Evolutionary conservation across 2,329 filamentous ascomycete species (phyloP), one percentile per base, ranked within the genome.

Genomic region (Ilyonectria destructans): DNA sequence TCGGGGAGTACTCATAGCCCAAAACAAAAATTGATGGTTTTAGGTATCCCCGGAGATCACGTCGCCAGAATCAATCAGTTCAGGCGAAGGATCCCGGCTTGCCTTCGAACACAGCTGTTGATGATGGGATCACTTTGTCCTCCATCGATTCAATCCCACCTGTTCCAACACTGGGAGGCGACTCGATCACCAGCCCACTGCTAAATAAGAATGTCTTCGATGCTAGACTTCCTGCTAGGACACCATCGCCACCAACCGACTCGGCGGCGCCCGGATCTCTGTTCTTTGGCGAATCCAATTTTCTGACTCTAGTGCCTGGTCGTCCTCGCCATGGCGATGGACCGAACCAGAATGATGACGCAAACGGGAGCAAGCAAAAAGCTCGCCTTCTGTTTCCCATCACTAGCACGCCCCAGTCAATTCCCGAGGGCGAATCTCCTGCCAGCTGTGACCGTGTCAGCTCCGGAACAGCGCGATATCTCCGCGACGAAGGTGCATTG

Each of bases 401-500:
- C 37, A 71, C 75, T 45, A 72, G 72, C 33, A 77, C 76, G 3
- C 77, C 78, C 1, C 71, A 71, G 19, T 75, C 68, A 6, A 49
- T 67, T 3, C 65, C 60, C 56, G 43, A 75, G 67, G 45, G 69
- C 56, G 54, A 65, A 65, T 58, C 57, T 33, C 62, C 69, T 21
- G 70, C 69, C 6, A 75, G 65, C 8, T 69, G 80, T 2, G 82
- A 72, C 15, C 70, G 83, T 19, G 85, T 85, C 57, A 80, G 86
- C 6, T 83, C 83, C 37, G 84, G 81, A 57, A 85, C 85, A 1
- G 79, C 87, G 48, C 83, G 84, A 15, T 87, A 85, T 66, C 83
- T 88, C 3, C 82, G 82, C 13, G 83, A 85, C 37, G 82, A 85
- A 51, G 78, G 78, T 7, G 79, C 77, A 13, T 83, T 88, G 48